phyloP scores from a whole-genome alignment of 2,329 filamentous ascomycete genomes.

The Trichophyton schoenleinii region DNA sequence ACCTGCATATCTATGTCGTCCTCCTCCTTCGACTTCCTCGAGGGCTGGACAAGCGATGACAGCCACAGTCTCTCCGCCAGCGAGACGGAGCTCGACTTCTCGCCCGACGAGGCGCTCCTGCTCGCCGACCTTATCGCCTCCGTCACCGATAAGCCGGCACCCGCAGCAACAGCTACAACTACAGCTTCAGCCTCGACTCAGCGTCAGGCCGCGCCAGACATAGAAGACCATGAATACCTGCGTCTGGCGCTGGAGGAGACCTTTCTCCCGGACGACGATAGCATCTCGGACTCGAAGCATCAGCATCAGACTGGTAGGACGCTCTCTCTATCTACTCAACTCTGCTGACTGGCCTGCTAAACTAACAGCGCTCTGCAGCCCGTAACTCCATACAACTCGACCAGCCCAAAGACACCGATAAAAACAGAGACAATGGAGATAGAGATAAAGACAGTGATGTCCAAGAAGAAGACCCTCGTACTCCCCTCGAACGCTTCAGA shows the following conservation, averaged over 20 bases:
- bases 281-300: too few relatives aligned
- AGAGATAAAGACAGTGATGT: too few relatives aligned
- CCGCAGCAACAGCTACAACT: not conserved
- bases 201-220: not conserved
- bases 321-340: too few relatives aligned
- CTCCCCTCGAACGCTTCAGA: conserved; percentile 67
- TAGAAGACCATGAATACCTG: conserved; percentile 3
- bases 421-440: too few relatives aligned
- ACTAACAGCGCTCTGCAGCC: too few relatives aligned
- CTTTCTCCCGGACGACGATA: too few relatives aligned
- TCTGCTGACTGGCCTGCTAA: too few relatives aligned
- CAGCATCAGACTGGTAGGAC: too few relatives aligned
- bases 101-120: conserved; percentile 43
- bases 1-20: not conserved
- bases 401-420: too few relatives aligned
- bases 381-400: too few relatives aligned
- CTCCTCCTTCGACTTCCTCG: not conserved
- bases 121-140: conserved; percentile 33
- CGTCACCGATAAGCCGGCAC: conserved; percentile 15
- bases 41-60: conserved; percentile 4
- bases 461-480: conserved; percentile 20
- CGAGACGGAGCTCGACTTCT: conserved; percentile 49
- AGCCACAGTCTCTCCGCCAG: conserved; percentile 6
- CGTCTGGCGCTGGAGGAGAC: not conserved
- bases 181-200: too few relatives aligned